A percentile compares a stretch with the other conserved stretches of the same genome.
These are phyloP conservation scores for Fimicolochytrium jonesii DNA, from an alignment of 192 early-diverging fungal species.

Conservation along the genomic window DNA sequence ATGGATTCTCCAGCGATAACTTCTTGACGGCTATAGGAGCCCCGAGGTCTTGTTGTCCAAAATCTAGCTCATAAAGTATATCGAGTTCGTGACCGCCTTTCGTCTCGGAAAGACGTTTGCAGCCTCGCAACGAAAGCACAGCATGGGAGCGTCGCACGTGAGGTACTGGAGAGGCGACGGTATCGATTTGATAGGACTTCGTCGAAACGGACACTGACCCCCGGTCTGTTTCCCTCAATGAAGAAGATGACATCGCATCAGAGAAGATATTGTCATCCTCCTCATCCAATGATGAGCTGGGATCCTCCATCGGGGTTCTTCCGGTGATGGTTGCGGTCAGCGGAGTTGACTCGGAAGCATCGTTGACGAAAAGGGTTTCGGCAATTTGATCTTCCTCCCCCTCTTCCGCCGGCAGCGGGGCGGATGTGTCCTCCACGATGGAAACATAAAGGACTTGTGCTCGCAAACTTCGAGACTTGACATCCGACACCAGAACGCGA, in stretches of 20 bases:
- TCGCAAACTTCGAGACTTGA: conserved; percentile 55
- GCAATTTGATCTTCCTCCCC: background rate
- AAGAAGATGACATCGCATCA: conserved; percentile 16
- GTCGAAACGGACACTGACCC: background rate
- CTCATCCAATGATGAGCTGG: conserved; percentile 17
- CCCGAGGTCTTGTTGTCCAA: conserved; percentile 75
- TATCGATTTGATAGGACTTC: conserved; percentile 1
- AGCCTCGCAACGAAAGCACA: conserved; percentile 59
- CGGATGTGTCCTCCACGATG: conserved; percentile 54
- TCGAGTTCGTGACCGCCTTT: conserved; percentile 42
- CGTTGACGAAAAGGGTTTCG: conserved; percentile 1
- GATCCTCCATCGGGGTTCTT: conserved; percentile 6
- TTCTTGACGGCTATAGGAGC: conserved; percentile 54
- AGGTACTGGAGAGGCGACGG: background rate
- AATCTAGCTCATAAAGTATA: conserved; percentile 69
- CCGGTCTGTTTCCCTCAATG: conserved; percentile 17
- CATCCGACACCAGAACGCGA: conserved; percentile 67
- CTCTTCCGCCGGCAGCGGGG: background rate
- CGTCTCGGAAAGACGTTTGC: conserved; percentile 53
- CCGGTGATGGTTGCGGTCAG: background rate
- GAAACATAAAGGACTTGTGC: conserved; percentile 59
- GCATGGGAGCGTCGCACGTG: conserved; percentile 14
- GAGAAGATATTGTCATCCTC: conserved; percentile 14
- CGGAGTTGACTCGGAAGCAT: background rate
- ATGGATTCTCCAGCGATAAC: conserved; percentile 56